phyloP scores from a whole-genome alignment of 2,329 filamentous ascomycete species.

The Trematosphaeria pertusa region DNA sequence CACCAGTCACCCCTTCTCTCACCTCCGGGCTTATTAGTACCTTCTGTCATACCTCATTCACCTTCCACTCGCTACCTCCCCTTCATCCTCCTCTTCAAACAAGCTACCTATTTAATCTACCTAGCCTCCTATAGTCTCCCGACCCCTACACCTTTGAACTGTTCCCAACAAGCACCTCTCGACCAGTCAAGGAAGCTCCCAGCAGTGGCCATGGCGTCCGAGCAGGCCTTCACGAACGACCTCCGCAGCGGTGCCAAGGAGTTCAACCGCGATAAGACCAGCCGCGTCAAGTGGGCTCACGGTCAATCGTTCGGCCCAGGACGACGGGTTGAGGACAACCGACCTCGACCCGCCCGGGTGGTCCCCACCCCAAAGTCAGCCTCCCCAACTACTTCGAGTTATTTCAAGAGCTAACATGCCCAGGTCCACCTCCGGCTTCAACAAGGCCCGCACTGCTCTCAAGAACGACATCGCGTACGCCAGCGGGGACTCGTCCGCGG shows the following conservation, averaged over 20 bases:
- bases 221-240: constrained; percentile 59
- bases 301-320: constrained; percentile 51
- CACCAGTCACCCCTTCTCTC: constrained; percentile 39
- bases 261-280: constrained; percentile 58
- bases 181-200: constrained; percentile 14
- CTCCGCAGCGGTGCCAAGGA: constrained; percentile 62
- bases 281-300: constrained; percentile 59
- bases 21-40: constrained; percentile 34
- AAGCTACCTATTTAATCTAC: constrained; percentile 26
- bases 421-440: constrained; percentile 33
- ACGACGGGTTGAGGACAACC: constrained; percentile 42
- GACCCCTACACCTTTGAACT: constrained; percentile 15
- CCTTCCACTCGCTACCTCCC: constrained; percentile 19
- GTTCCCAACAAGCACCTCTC: constrained; percentile 17
- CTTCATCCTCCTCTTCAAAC: constrained; percentile 16
- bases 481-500: constrained; percentile 52
- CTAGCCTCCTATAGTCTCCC: constrained; percentile 14
- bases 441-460: constrained; percentile 43
- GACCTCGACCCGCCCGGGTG: constrained; percentile 46
- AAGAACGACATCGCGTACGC: constrained; percentile 54
- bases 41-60: constrained; percentile 21
- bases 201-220: constrained; percentile 50
- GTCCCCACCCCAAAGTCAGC: constrained; percentile 38
- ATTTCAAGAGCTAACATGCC: constrained; percentile 17
- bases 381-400: neutral